Base-by-base conservation (phyloP, 441 rosid species). In the Euphorbia schlechtendalii region DNA sequence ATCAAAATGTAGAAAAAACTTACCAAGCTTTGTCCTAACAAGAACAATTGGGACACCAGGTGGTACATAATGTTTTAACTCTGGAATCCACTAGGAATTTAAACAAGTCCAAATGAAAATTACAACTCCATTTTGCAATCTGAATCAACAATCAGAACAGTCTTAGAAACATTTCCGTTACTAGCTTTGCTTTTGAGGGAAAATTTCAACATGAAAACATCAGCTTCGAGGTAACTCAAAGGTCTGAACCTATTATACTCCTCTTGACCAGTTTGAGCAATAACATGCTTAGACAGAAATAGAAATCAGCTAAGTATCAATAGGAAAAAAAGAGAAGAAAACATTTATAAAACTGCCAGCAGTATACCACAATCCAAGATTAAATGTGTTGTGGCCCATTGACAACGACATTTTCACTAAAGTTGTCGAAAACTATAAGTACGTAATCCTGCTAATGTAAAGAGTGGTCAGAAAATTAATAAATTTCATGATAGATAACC, bases 161-260 rank as follows among this genome's bases (percentile, higher is more conserved):
- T 90, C 78, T 90, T 90, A 69, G 92, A 86, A 54, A 90, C 84
- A 67, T 87, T 90, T 74, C 87, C 87, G 49, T 87, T 87, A 73
- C 96, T 90, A 70, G 96, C 96, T 68, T 86, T 90, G 86, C 96
- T 90, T 64, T 87, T 87, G 46, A 90, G 91, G 34, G 95, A 90
- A 73, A 87, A 89, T 0, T 88, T 92, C 62, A 89, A 84, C 56
- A 89, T 83, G 68, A 87, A 89, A 34, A 89, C 96, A 81, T 89
- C 94, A 14, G 90, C 94, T 20, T 92, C 92, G 46, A 91, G 85
- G 60, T 86, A 89, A 71, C 93, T 89, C 30, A 4, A 27, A 27
- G 30, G 30, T 4, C 30, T 27, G 30, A 87, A 76, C 72, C 94
- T 82, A 64, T 89, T 85, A 71, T 87, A 89, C 76, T 87, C 96